A percentile compares a stretch with the other conserved stretches of the same genome.
Conservation (phyloP, 2,329 filamentous ascomycete species). For the Xylaria sp. region DNA sequence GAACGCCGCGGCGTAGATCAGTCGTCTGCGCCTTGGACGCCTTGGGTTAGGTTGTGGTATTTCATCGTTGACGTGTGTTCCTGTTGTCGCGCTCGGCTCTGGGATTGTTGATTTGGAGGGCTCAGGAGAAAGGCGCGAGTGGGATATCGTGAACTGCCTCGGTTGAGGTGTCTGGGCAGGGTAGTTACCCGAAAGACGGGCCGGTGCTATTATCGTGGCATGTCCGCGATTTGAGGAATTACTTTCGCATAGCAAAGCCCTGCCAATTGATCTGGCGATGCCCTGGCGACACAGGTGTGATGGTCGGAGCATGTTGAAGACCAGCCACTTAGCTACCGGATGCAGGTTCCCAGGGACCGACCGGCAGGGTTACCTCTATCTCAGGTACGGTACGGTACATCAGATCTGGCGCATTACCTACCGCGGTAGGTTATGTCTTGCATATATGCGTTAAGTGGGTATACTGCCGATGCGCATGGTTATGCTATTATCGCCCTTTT, state of each 20-base stretch:
- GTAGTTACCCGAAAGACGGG: background rate
- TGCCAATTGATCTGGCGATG: constrained; percentile 8
- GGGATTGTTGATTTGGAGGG: background rate
- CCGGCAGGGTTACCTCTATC: too few relatives aligned
- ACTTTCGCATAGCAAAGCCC: background rate
- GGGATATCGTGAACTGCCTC: constrained; percentile 20
- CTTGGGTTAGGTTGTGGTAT: constrained; percentile 9
- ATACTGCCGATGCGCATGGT: too few relatives aligned
- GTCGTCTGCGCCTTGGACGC: constrained; percentile 36
- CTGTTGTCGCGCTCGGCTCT: background rate
- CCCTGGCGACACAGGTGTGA: constrained; percentile 21
- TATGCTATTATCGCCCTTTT: too few relatives aligned
- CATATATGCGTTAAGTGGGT: too few relatives aligned
- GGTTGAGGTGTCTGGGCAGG: background rate
- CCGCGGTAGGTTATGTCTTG: too few relatives aligned
- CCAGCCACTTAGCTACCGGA: background rate
- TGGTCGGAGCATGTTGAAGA: constrained; percentile 21
- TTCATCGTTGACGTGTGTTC: background rate
- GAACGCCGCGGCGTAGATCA: constrained; percentile 43
- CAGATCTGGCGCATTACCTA: too few relatives aligned
- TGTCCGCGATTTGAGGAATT: background rate
- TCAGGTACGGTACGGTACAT: too few relatives aligned
- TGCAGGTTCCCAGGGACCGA: too few relatives aligned
- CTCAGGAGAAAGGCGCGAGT: background rate
- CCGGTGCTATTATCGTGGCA: background rate